Evolutionary conservation across 495 filamentous ascomycete species (phyloP), one percentile per base, ranked within the genome.

Genomic region (Neohortaea acidophila): DNA sequence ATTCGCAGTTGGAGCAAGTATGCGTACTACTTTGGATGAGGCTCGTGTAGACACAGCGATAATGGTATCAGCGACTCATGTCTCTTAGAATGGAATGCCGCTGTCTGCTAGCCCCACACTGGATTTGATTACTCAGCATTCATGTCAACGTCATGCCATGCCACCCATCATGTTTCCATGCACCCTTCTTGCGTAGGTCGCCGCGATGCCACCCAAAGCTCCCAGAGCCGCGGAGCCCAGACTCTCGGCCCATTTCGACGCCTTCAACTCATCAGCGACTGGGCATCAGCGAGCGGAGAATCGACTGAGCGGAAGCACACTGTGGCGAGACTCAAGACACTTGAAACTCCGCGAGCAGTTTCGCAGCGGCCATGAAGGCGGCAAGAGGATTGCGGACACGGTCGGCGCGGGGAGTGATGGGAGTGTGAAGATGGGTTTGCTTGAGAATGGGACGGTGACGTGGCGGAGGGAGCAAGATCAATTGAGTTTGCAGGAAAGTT

Each of bases 211-310:
- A 9, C 14, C 34, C 4, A 10, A 20, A 10, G 21, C 34, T 3
- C 34, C 34, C 4, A 12, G 18, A n/a, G n/a, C 34, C 4, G 21
- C 34, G 8, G 20, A 24, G 12, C 34, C 34, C 11, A 37, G 7
- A 12, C 14, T 12, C 4, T 5, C 28, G n/a, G 7, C 8, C 21
- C 48, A 57, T 44, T 86, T 82, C 57, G 84, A 92, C 52, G 63
- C 79, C 22, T 94, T 81, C 80, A 85, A 84, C 58, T 78, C 79
- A 15, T 71, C 70, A 12, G 72, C 78, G 0, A 77, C 81, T 4
- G 85, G 85, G 36, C 83, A 94, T 54, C 84, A 94, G 58, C 64
- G 68, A 21, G 73, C 77, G 41, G 75, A 86, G 24, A 71, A 70
- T 37, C 60, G 60, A 11, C 59, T 75, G 7, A 60, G 65, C 10